Conservation (phyloP, 2,329 filamentous ascomycete species). For the Venturia oleaginea region DNA sequence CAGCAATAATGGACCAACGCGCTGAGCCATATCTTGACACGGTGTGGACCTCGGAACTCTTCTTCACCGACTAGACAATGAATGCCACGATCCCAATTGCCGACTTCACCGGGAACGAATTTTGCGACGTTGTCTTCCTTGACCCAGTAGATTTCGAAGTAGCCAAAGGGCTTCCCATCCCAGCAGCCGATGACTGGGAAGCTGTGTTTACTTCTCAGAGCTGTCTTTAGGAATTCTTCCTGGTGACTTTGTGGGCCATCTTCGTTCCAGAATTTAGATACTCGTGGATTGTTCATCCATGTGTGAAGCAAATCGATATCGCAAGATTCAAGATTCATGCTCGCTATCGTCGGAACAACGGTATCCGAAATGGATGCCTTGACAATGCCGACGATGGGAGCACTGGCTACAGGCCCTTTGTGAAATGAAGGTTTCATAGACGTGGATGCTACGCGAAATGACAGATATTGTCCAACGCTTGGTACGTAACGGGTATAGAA, state of each 20-base stretch:
- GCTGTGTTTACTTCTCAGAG: constrained; percentile 60
- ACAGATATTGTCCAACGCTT: constrained; percentile 73
- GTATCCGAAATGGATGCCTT: constrained; percentile 43
- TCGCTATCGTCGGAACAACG: constrained; percentile 24
- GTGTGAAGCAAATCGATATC: constrained; percentile 64
- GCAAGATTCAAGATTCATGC: constrained; percentile 24
- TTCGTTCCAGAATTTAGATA: constrained; percentile 76
- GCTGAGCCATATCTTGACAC: constrained; percentile 72
- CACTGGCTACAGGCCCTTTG: constrained; percentile 42
- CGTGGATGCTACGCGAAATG: constrained; percentile 74
- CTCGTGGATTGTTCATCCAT: constrained; percentile 84
- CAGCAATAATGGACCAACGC: constrained; percentile 83
- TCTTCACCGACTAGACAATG: constrained; percentile 88
- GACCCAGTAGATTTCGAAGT: constrained; percentile 97
- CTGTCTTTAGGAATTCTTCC: constrained; percentile 57
- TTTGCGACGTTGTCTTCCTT: constrained; percentile 76
- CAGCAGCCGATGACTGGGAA: constrained; percentile 90
- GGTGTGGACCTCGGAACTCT: constrained; percentile 72
- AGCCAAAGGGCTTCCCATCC: constrained; percentile 92
- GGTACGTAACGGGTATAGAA: constrained; percentile 87
- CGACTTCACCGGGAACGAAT: constrained; percentile 54
- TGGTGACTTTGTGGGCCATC: constrained; percentile 47
- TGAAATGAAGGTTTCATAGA: constrained; percentile 56
- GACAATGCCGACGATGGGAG: constrained; percentile 22
- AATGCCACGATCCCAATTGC: constrained; percentile 79